Base-by-base conservation (phyloP, 495 filamentous ascomycete species). In the Aspergillus hancockii region DNA sequence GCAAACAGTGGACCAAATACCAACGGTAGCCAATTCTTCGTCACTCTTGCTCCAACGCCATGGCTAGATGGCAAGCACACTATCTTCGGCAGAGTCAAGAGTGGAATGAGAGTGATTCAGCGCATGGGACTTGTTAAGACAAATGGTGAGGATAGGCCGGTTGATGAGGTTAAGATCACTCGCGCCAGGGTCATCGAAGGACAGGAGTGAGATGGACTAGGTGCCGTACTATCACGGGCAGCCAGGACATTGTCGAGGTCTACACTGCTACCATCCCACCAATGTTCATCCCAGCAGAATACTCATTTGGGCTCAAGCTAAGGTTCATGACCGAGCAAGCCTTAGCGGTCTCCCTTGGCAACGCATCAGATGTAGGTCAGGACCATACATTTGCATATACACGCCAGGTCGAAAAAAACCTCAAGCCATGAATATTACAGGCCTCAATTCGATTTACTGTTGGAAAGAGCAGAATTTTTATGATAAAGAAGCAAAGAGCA, bases 51-150 rank as follows among this genome's bases (percentile, higher is more conserved):
- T 34, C 95, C 95, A 3, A 94, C 95, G 19, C 94, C 94, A 2
- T 98, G 94, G 94, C 75, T 98, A 59, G 95, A 98, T 75, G 92
- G 92, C 28, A 96, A 96, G 72, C 94, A 98, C 74, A 97, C 94
- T 7, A 97, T 98, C 63, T 98, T 98, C 70, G 94, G 95, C 9
- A 77, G 95, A 45, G 92, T 98, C 23, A 94, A 91, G 75, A 85
- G 74, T 57, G 94, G 94, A 8, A 85, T 98, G 81, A 74, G 79
- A 36, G 79, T 96, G 8, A 89, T 98, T 43, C 86, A 91, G 78
- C 80, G 93, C 54, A 92, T 98, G 88, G 95, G 94, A 3, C 71
- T 94, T 57, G 92, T 96, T 40, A 94, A 90, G 80, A 96, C 91
- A 2, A 91, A 85, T 18, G 67, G 65, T 18, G 89, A 91, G 58